Percentiles rank a stretch among this genome's conserved stretches.
Evolutionary conservation across 306 rosid genomes (phyloP).

Genomic region (Herpetospermum pedunculosum): DNA sequence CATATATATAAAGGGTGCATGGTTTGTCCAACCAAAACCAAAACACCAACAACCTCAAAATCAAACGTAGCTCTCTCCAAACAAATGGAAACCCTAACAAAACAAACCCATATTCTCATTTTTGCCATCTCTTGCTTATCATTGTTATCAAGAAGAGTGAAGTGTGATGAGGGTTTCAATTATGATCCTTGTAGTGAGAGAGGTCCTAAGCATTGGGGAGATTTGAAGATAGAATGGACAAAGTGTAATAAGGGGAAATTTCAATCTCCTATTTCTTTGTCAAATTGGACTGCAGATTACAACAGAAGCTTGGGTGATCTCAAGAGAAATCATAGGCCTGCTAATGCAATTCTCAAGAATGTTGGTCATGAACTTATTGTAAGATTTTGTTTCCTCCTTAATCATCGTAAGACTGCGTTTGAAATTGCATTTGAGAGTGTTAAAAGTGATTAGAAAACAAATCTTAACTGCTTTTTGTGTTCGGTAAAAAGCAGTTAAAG

Average conservation of each 20-base stretch:
- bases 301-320: not conserved
- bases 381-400: too few relatives aligned
- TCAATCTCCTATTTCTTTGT: slow-evolving; percentile 23
- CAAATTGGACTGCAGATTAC: not conserved
- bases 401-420: too few relatives aligned
- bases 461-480: too few relatives aligned
- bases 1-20: too few relatives aligned
- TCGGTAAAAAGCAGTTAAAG: too few relatives aligned
- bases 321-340: slow-evolving; percentile 7
- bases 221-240: slow-evolving; percentile 24
- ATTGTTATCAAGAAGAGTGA: not conserved
- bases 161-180: slow-evolving; percentile 18
- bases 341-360: slow-evolving; percentile 21
- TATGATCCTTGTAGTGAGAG: slow-evolving; percentile 10
- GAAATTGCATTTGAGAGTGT: too few relatives aligned
- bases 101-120: not conserved
- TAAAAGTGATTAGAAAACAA: too few relatives aligned
- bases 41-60: too few relatives aligned
- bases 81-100: not conserved
- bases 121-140: not conserved
- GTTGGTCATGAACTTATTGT: slow-evolving; percentile 21
- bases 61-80: not conserved
- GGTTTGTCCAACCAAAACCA: too few relatives aligned
- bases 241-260: slow-evolving; percentile 20
- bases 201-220: slow-evolving; percentile 27